A percentile compares a stretch with the other conserved stretches of the same genome.
Evolutionary conservation across 441 rosid species (phyloP).

Genomic region (Francoa sonchifolia): DNA sequence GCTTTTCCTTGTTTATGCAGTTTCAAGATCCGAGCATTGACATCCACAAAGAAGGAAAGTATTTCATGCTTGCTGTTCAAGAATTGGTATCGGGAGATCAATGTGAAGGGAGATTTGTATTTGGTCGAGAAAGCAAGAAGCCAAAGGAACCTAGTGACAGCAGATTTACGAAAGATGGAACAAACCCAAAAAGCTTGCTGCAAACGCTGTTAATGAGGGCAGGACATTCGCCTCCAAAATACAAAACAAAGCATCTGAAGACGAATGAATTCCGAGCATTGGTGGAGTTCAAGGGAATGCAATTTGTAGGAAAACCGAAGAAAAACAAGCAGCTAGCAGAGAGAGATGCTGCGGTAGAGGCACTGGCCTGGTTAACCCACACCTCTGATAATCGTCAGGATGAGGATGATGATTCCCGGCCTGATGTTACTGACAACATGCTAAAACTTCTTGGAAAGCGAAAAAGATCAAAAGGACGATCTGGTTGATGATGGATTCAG

Average conservation of each 20-base stretch:
- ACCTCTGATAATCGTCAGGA: slow-evolving; percentile 36
- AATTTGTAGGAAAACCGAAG: slow-evolving; percentile 90
- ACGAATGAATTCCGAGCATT: slow-evolving; percentile 88
- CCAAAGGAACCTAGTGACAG: slow-evolving; percentile 38
- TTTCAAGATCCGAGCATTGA: slow-evolving; percentile 65
- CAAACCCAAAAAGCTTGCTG: slow-evolving; percentile 86
- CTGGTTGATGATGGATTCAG: slow-evolving; percentile 15
- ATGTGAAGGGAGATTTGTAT: slow-evolving; percentile 95
- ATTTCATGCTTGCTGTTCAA: slow-evolving; percentile 82
- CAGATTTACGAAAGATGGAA: slow-evolving; percentile 69
- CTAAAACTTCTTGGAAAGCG: slow-evolving; percentile 78
- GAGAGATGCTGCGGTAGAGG: slow-evolving; percentile 92
- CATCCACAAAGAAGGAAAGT: slow-evolving; percentile 80
- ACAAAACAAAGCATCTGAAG: slow-evolving; percentile 89
- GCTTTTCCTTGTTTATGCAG: too few relatives aligned
- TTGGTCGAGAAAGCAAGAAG: slow-evolving; percentile 73
- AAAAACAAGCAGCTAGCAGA: slow-evolving; percentile 90
- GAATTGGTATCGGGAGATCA: slow-evolving; percentile 88
- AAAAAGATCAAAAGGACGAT: slow-evolving; percentile 40
- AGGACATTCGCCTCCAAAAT: slow-evolving; percentile 93
- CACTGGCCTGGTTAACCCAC: slow-evolving; percentile 91
- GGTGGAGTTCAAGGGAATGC: slow-evolving; percentile 98
- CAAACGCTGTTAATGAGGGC: slow-evolving; percentile 95
- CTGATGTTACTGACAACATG: slow-evolving; percentile 91
- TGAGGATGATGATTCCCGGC: slow-evolving; percentile 36